A percentile compares a stretch with the other conserved stretches of the same genome.
These are phyloP conservation scores for Echium plantagineum DNA, from an alignment of 257 asterid species.

Conservation along the genomic window DNA sequence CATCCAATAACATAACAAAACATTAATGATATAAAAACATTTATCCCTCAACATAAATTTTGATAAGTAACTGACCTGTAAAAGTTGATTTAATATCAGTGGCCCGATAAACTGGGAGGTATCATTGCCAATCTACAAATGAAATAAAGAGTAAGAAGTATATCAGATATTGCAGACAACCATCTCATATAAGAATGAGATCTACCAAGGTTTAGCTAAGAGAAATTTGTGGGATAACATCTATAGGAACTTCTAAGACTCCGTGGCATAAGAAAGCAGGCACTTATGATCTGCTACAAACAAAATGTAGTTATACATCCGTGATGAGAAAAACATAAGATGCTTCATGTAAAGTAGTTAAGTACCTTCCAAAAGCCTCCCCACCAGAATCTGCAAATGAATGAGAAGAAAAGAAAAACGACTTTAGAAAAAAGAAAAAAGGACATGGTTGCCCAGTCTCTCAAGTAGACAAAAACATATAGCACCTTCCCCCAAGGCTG, in stretches of 20 bases:
- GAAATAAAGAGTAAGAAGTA: slow-evolving; percentile 4
- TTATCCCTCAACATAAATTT: neutral
- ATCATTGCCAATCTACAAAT: slow-evolving; percentile 72
- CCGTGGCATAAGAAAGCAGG: neutral
- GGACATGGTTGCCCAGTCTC: neutral
- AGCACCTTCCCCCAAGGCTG: slow-evolving; percentile 65
- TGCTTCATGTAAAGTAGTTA: slow-evolving; percentile 8
- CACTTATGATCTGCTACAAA: neutral
- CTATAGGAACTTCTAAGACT: neutral
- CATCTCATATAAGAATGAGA: neutral
- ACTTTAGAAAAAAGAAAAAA: slow-evolving; percentile 2
- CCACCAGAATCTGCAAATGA: slow-evolving; percentile 77
- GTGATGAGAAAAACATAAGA: neutral
- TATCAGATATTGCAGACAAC: neutral
- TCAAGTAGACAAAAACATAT: slow-evolving; percentile 10
- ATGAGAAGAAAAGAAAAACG: slow-evolving; percentile 10
- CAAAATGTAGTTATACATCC: neutral
- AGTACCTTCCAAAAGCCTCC: slow-evolving; percentile 98
- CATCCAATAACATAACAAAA: neutral
- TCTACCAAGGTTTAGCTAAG: neutral
- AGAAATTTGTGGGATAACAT: too few species aligned
- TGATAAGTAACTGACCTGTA: slow-evolving; percentile 40
- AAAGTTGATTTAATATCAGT: slow-evolving; percentile 59
- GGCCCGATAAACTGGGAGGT: slow-evolving; percentile 84
- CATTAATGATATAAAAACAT: neutral